Evolutionary conservation across 305 asterid genomes (phyloP).

Genomic region (Fraxinus ornus): DNA sequence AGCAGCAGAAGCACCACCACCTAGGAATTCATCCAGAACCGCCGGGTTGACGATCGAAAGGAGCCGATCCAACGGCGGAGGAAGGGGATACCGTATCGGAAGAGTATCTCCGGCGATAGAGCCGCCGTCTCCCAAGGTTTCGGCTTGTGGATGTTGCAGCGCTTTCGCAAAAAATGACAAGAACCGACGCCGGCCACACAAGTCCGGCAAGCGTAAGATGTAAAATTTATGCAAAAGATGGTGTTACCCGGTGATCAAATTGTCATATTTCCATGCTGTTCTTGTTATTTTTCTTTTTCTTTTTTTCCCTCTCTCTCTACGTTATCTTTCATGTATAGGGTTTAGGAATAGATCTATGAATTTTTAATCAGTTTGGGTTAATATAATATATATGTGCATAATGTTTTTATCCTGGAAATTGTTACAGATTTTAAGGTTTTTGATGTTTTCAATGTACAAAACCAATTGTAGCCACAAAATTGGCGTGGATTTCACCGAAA

Average conservation of each 20-base stretch:
- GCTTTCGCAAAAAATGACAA: constrained; percentile 54
- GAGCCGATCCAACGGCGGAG: constrained; percentile 75
- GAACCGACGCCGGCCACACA: constrained; percentile 55
- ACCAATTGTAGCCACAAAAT: background rate
- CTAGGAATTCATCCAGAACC: constrained; percentile 29
- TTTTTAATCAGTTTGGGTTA: background rate
- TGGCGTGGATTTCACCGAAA: background rate
- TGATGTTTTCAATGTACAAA: background rate
- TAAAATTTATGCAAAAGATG: constrained; percentile 22
- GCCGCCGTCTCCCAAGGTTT: constrained; percentile 91
- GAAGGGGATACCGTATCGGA: constrained; percentile 59
- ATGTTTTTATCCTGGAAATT: background rate
- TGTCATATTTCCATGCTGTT: background rate
- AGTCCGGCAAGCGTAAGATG: constrained; percentile 59
- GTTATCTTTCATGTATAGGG: background rate
- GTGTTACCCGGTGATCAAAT: background rate
- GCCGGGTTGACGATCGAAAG: constrained; percentile 54
- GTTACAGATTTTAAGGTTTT: background rate
- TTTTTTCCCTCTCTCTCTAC: background rate
- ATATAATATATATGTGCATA: background rate
- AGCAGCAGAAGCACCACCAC: background rate
- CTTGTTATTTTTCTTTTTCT: background rate
- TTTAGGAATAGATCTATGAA: background rate
- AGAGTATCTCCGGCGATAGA: constrained; percentile 76
- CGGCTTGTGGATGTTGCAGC: constrained; percentile 82